Conservation (phyloP, 2,329 filamentous ascomycete genomes). For the Zalaria sp. region DNA sequence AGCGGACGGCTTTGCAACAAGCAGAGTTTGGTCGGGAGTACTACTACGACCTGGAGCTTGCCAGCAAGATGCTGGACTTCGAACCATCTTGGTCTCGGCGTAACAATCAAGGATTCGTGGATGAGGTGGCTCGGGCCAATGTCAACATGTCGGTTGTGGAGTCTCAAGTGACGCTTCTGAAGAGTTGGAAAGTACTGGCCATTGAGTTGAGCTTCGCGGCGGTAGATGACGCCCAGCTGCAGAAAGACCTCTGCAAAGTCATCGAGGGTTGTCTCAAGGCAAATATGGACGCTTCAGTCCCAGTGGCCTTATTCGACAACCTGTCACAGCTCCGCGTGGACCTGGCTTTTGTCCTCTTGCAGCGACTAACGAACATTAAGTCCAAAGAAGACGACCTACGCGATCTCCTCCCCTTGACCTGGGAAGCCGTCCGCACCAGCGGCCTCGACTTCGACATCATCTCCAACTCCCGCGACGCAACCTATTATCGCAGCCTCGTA, state of each 20-base stretch:
- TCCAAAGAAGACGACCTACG: conserved; percentile 37
- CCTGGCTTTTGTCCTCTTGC: conserved; percentile 68
- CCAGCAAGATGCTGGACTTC: conserved; percentile 60
- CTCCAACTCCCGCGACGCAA: conserved; percentile 40
- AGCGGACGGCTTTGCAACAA: conserved; percentile 47
- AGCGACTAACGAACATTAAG: conserved; percentile 44
- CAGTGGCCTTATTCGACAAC: conserved; percentile 69
- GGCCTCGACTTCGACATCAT: conserved; percentile 46
- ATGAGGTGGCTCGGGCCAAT: conserved; percentile 78
- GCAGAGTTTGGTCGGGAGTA: conserved; percentile 53
- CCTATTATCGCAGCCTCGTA: conserved; percentile 72
- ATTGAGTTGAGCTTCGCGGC: conserved; percentile 64
- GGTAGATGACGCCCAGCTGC: conserved; percentile 39
- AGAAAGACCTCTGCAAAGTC: conserved; percentile 58
- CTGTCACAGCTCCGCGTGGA: conserved; percentile 65
- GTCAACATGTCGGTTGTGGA: conserved; percentile 84
- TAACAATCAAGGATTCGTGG: conserved; percentile 54
- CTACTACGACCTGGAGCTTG: conserved; percentile 70
- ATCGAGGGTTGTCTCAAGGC: conserved; percentile 64
- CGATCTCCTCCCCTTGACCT: conserved; percentile 41
- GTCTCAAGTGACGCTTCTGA: conserved; percentile 73
- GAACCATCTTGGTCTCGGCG: conserved; percentile 61
- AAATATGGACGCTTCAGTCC: conserved; percentile 57
- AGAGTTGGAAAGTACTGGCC: conserved; percentile 79
- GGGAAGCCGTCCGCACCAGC: conserved; percentile 43